These are phyloP conservation scores for Nicotiana attenuata DNA, from an alignment of 257 asterid genomes.

Conservation along the genomic window DNA sequence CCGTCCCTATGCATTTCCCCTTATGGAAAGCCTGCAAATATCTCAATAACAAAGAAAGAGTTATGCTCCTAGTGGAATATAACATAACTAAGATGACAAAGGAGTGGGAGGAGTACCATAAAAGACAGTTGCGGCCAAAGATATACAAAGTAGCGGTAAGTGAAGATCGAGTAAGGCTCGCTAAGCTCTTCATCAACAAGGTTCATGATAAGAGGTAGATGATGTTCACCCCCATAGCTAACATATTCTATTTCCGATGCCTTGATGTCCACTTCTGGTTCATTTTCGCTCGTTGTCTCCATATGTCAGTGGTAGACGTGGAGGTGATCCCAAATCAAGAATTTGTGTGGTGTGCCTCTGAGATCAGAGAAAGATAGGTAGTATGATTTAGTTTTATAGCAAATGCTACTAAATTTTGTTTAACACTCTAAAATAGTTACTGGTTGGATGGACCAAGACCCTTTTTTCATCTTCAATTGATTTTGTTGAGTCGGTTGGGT, in stretches of 20 bases:
- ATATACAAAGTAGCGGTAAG: constrained; percentile 95
- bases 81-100: not conserved
- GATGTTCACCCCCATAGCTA: constrained; percentile 94
- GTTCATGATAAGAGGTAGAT: constrained; percentile 90
- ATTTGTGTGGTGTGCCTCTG: not conserved
- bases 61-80: not conserved
- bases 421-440: no score
- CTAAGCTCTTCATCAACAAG: constrained; percentile 94
- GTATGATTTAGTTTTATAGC: no score
- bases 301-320: not conserved
- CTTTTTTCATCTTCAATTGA: no score
- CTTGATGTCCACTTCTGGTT: constrained; percentile 28
- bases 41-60: not conserved
- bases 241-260: constrained; percentile 55
- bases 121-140: constrained; percentile 93
- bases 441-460: no score
- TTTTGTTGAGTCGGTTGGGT: no score
- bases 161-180: constrained; percentile 96
- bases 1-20: constrained; percentile 86
- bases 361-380: not conserved
- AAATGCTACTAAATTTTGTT: no score
- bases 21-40: constrained; percentile 69
- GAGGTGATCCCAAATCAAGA: not conserved
- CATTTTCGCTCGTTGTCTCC: constrained; percentile 22
- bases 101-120: constrained; percentile 42